phyloP scores from a whole-genome alignment of 2,329 filamentous ascomycete genomes.

The Cryphonectria carpinicola region DNA sequence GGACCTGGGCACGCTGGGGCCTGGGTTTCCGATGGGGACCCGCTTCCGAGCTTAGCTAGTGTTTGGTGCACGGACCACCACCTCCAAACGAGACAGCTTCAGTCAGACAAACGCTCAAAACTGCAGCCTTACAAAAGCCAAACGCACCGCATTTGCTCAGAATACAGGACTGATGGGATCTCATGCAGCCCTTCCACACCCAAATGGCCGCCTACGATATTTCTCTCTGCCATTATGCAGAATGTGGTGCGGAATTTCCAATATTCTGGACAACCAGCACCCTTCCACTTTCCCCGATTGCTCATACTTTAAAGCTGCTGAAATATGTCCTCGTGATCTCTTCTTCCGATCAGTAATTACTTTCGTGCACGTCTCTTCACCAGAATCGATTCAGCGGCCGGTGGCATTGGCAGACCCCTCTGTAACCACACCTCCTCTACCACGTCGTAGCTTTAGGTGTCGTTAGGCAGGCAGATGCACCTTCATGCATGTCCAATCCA shows the following conservation, averaged over 20 bases:
- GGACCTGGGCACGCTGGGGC: conserved; percentile 2
- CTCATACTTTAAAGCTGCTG: not conserved
- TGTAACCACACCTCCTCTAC: not conserved
- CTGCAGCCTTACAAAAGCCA: conserved; percentile 2
- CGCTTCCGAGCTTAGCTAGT: conserved; percentile 13
- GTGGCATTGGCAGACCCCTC: not conserved
- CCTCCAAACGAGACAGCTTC: not conserved
- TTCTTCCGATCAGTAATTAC: not conserved
- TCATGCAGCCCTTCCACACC: too few species aligned
- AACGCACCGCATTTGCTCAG: not conserved
- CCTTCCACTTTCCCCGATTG: not conserved
- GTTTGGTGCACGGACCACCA: conserved; percentile 5
- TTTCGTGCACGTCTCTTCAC: not conserved
- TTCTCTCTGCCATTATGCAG: not conserved
- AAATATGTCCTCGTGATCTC: not conserved
- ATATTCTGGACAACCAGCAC: not conserved
- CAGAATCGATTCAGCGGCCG: not conserved
- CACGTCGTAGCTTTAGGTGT: not conserved
- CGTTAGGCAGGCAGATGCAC: not conserved
- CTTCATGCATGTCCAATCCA: not conserved
- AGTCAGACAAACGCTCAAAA: not conserved
- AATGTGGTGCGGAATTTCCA: not conserved
- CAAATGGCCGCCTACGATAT: not conserved
- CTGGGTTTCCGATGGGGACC: conserved; percentile 12
- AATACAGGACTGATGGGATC: not conserved